Evolutionary conservation across 257 asterid species (phyloP).

Genomic region (Jacaranda mimosifolia): DNA sequence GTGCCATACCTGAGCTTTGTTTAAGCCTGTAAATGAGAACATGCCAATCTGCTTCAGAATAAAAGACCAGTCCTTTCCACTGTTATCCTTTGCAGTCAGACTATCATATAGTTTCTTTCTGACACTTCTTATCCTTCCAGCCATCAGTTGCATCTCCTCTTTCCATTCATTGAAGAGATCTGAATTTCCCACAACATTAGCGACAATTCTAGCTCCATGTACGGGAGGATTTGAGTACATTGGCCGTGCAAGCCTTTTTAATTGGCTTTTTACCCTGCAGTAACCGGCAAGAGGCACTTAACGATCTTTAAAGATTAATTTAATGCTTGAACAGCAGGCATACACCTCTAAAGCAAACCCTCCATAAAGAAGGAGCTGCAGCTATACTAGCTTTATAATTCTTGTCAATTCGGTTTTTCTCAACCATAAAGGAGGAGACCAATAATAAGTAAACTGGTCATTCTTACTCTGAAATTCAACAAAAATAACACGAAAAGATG

Average conservation of each 20-base stretch:
- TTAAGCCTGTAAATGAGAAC: slow-evolving; percentile 96
- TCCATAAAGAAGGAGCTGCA: background rate
- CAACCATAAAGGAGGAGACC: background rate
- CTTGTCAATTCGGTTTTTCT: background rate
- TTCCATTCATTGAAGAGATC: slow-evolving; percentile 90
- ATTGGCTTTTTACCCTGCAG: slow-evolving; percentile 91
- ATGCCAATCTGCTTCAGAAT: slow-evolving; percentile 91
- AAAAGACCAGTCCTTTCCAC: slow-evolving; percentile 95
- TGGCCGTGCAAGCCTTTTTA: slow-evolving; percentile 94
- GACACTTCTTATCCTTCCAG: slow-evolving; percentile 92
- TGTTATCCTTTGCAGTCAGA: slow-evolving; percentile 68
- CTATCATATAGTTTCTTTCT: slow-evolving; percentile 75
- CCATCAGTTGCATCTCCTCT: slow-evolving; percentile 93
- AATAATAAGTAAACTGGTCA: background rate
- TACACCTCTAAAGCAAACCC: background rate
- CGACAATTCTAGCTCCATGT: slow-evolving; percentile 95
- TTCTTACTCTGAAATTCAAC: slow-evolving; percentile 4
- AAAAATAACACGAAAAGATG: slow-evolving; percentile 6
- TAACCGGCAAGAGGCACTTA: slow-evolving; percentile 21
- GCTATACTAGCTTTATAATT: background rate
- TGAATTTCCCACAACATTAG: slow-evolving; percentile 83
- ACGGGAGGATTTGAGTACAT: slow-evolving; percentile 98
- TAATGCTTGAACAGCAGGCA: background rate
- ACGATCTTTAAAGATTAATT: slow-evolving; percentile 8
- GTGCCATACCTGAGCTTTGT: slow-evolving; percentile 78